Percentiles rank a stretch among this genome's conserved stretches.
Conservation (phyloP, 106 monocot genomes). For the Agapanthus africanus region DNA sequence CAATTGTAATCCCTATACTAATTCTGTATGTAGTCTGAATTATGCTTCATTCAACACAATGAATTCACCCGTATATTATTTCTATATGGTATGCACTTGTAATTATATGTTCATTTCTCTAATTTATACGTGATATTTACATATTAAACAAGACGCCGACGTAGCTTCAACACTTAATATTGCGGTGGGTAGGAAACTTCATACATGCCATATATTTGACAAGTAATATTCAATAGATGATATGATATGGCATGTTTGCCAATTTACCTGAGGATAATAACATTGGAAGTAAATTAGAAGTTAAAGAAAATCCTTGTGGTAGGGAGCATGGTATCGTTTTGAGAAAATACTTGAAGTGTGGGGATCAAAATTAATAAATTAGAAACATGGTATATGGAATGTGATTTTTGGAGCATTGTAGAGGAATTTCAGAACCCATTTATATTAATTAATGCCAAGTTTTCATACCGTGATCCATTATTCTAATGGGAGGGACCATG, state of each 20-base stretch:
- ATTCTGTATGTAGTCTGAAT: neutral
- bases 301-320: no score
- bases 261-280: neutral
- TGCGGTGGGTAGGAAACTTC: neutral
- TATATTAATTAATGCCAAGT: neutral
- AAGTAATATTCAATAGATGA: neutral
- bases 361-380: neutral
- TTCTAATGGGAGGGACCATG: neutral
- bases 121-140: neutral
- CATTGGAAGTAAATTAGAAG: neutral
- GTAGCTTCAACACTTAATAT: neutral
- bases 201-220: neutral
- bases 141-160: neutral
- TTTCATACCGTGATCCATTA: neutral
- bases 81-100: neutral
- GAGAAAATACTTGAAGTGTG: neutral
- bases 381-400: neutral
- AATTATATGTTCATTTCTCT: neutral
- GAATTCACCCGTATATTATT: neutral
- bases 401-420: neutral
- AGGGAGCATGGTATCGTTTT: no score
- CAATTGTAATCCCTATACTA: neutral
- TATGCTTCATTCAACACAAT: neutral
- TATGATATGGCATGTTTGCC: neutral
- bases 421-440: neutral